These are phyloP conservation scores for Hemisphaericaspora lyxosophila DNA, from an alignment of 1,139 yeast genomes.

Conservation along the genomic window DNA sequence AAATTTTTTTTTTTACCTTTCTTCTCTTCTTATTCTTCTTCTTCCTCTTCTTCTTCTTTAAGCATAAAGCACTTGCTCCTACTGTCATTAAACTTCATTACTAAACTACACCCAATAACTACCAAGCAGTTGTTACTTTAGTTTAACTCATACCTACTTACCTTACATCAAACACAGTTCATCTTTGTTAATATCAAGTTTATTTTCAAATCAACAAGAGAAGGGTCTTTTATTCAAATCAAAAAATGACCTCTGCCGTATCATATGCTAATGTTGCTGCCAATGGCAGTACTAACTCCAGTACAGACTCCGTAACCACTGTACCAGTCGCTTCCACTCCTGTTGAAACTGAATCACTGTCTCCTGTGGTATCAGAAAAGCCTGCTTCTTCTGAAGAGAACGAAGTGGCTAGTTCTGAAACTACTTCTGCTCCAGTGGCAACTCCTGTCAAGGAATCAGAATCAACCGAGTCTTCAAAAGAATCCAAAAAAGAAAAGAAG, in stretches of 20 bases:
- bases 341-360: constrained; percentile 5
- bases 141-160: no score
- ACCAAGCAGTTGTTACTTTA: no score
- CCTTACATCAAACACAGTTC: no score
- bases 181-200: no score
- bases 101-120: no score
- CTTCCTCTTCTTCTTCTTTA: neutral
- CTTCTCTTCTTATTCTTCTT: neutral
- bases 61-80: no score
- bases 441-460: constrained; percentile 5
- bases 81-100: no score
- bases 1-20: neutral
- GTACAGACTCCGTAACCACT: constrained; percentile 9
- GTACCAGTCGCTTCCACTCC: neutral
- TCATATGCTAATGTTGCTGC: constrained; percentile 46
- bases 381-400: constrained; percentile 9
- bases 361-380: constrained; percentile 5
- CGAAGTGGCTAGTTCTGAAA: neutral
- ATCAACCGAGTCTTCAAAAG: constrained; percentile 7
- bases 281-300: constrained; percentile 20
- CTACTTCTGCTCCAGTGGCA: constrained; percentile 5
- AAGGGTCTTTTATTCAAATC: no score
- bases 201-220: no score
- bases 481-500: constrained; percentile 32
- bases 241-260: constrained; percentile 14